Conservation (phyloP, 164 flowering plant genomes). For the Euptelea pleiosperma region DNA sequence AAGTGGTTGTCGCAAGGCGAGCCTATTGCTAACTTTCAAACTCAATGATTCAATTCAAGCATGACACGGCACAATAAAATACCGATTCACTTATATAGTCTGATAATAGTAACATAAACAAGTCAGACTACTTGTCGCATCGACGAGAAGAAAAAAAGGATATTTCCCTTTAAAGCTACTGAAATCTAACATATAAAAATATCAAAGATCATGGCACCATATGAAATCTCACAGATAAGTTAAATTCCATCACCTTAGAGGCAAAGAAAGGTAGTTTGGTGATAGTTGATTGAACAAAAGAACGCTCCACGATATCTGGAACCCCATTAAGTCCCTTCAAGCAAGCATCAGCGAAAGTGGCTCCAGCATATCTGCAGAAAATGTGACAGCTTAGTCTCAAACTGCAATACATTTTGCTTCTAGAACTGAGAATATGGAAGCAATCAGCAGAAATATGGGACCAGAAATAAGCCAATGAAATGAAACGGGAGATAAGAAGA, state of each 20-base stretch:
- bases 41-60: no score
- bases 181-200: background rate
- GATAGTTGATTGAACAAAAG: slow-evolving; percentile 77
- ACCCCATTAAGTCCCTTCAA: slow-evolving; percentile 97
- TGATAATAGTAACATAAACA: no score
- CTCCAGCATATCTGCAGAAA: slow-evolving; percentile 85
- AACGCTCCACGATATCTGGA: slow-evolving; percentile 90
- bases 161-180: background rate
- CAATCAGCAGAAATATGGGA: no score
- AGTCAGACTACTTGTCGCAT: no score
- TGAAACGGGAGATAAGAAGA: no score
- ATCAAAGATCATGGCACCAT: no score
- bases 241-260: slow-evolving; percentile 66
- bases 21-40: no score
- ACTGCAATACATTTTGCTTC: background rate
- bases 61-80: no score
- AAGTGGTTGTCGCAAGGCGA: no score
- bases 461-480: no score
- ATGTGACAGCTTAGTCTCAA: slow-evolving; percentile 1
- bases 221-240: background rate
- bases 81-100: no score
- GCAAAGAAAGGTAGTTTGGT: slow-evolving; percentile 98
- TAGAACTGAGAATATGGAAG: no score
- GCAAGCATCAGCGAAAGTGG: slow-evolving; percentile 95
- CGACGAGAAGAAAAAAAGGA: background rate